These are phyloP conservation scores for Nasturtium officinale DNA, from an alignment of 345 rosid genomes.

Conservation along the genomic window DNA sequence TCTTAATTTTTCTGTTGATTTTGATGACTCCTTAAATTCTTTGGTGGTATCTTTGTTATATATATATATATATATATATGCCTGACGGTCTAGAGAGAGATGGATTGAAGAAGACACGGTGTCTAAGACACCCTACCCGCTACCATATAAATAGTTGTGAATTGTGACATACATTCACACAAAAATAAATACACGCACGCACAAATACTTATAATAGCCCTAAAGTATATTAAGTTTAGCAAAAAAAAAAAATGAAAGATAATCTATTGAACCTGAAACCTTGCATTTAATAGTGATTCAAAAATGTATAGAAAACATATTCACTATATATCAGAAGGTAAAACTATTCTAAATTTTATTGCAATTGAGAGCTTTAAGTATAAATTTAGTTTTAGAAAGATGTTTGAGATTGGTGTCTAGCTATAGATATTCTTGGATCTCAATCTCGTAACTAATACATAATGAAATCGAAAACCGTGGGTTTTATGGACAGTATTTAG, in stretches of 20 bases:
- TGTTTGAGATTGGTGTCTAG: not conserved
- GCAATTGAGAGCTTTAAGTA: not conserved
- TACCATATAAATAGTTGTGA: slow-evolving; percentile 19
- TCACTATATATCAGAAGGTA: not conserved
- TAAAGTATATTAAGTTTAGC: too few relatives aligned
- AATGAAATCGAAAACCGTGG: not conserved
- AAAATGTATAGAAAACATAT: too few relatives aligned
- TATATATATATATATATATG: slow-evolving; percentile 32
- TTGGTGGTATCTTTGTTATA: slow-evolving; percentile 11
- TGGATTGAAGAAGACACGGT: slow-evolving; percentile 24
- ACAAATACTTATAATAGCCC: too few relatives aligned
- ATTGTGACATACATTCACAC: slow-evolving; percentile 21
- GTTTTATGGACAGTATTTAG: not conserved
- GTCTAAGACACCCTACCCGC: slow-evolving; percentile 30
- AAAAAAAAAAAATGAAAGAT: too few relatives aligned
- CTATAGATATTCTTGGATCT: not conserved
- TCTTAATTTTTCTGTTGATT: not conserved
- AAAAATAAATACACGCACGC: not conserved
- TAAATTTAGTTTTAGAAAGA: not conserved
- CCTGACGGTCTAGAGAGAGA: not conserved
- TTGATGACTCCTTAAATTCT: not conserved
- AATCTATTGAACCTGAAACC: too few relatives aligned
- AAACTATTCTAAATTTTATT: not conserved
- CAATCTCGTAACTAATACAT: not conserved
- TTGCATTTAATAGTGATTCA: too few relatives aligned